These are phyloP conservation scores for Allium cepa DNA, from an alignment of 106 monocot species.

Conservation along the genomic window DNA sequence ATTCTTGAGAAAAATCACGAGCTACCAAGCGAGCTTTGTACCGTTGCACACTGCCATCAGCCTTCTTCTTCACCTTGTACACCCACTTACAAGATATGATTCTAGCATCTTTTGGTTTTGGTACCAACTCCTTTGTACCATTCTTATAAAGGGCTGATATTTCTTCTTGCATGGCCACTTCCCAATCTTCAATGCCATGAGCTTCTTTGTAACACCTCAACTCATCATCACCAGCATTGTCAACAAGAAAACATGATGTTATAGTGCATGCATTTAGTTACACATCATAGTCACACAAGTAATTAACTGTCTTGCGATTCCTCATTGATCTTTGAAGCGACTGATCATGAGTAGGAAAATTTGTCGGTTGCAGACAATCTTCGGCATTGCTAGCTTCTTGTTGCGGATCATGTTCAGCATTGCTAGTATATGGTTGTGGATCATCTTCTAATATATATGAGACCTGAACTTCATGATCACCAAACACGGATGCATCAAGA, in stretches of 20 bases:
- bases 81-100: neutral
- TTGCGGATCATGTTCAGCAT: too few species aligned
- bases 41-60: neutral
- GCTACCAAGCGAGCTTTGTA: constrained; percentile 1
- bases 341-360: neutral
- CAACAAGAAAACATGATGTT: neutral
- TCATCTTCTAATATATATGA: too few species aligned
- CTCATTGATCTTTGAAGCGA: neutral
- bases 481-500: too few species aligned
- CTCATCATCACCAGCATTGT: neutral
- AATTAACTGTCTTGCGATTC: neutral
- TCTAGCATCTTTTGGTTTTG: neutral
- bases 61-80: neutral
- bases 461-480: neutral
- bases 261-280: neutral
- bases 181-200: neutral
- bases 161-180: neutral
- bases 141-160: neutral
- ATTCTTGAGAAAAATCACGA: neutral
- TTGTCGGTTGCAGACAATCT: neutral
- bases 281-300: neutral
- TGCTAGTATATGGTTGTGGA: neutral
- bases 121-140: neutral
- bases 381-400: too few species aligned
- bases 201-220: neutral